phyloP scores from a whole-genome alignment of 345 rosid genomes.

The Eucalyptus melliodora region DNA sequence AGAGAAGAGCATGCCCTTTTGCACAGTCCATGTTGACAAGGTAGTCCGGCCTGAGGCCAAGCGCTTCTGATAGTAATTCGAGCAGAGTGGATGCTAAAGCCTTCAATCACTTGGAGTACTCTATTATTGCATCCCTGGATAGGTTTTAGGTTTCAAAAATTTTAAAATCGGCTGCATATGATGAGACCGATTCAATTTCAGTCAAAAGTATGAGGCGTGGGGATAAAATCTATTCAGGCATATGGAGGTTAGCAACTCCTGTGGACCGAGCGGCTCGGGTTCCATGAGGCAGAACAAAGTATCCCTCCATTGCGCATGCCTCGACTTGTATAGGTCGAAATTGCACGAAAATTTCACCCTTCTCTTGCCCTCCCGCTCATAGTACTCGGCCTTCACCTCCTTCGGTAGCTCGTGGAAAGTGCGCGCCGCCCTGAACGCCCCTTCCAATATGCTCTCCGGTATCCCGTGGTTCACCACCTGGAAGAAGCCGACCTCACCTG shows the following conservation, averaged over 20 bases:
- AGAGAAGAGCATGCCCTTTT: constrained; percentile 15
- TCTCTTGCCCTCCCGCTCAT: neutral
- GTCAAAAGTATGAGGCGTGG: neutral
- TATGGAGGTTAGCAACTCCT: neutral
- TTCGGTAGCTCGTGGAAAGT: neutral
- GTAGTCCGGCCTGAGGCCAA: constrained; percentile 26
- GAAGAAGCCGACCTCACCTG: constrained; percentile 8
- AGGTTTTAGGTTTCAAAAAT: neutral
- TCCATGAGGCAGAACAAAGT: neutral
- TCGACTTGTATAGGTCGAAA: neutral
- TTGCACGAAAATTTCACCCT: neutral
- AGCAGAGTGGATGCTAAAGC: constrained; percentile 16
- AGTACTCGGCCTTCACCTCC: constrained; percentile 6
- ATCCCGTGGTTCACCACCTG: constrained; percentile 45
- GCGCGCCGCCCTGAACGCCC: neutral
- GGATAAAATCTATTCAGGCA: neutral
- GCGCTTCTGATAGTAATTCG: constrained; percentile 42
- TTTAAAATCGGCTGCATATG: neutral
- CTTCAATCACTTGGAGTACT: constrained; percentile 15
- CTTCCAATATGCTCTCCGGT: neutral
- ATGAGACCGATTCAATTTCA: neutral
- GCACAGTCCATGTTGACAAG: constrained; percentile 28
- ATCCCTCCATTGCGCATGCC: constrained; percentile 20
- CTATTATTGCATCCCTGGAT: constrained; percentile 19
- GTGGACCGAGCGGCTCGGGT: neutral